Evolutionary conservation across 1,284 basidiomycete genomes (phyloP), one percentile per base, ranked within the genome.

Genomic region (Lignosus rhinocerotis): DNA sequence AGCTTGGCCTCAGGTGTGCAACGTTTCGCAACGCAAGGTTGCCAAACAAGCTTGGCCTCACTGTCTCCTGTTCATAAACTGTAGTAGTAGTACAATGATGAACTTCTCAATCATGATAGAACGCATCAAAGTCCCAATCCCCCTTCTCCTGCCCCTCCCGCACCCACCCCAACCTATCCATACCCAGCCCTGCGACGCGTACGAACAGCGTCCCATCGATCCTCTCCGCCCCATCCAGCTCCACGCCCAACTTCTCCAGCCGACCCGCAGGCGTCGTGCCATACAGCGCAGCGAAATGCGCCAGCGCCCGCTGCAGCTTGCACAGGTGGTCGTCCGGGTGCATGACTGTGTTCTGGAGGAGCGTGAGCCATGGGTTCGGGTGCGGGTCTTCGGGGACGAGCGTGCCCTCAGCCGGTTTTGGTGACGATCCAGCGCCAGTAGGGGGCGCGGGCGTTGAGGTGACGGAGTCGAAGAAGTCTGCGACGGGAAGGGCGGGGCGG

Each of bases 281-380:
- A 53, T 83, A 87, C 41, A 80, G 53, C n/a, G 68, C 57, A 0
- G 75, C 77, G 63, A 79, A 86, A 69, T 84, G 80, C 6, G 79
- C 77, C 30, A 89, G 70, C 5, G 86, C 74, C n/a, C 87, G 78
- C 65, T 85, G 80, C 11, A 78, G 66, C 71, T 88, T 88, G 59
- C 80, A 77, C 3, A 88, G 68, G 67, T 90, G 88, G 58, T 87
- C 84, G 65, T 88, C 83, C 6, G 81, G 80, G 62, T 85, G 80
- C 30, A 77, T 67, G 49, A 85, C 65, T 38, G 78, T 72, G 39
- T 75, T 73, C 61, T 82, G 78, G 41, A 85, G 60, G 53, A 88
- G 71, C 17, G 81, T 75, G 25, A 81, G 72, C 86, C 85, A 88
- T 2, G 78, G 69, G 61, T 85, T 81, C n/a, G 80, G 79, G 1